A percentile compares a stretch with the other conserved stretches of the same genome.
phyloP scores from a whole-genome alignment of 345 rosid genomes.

The Psidium guajava region DNA sequence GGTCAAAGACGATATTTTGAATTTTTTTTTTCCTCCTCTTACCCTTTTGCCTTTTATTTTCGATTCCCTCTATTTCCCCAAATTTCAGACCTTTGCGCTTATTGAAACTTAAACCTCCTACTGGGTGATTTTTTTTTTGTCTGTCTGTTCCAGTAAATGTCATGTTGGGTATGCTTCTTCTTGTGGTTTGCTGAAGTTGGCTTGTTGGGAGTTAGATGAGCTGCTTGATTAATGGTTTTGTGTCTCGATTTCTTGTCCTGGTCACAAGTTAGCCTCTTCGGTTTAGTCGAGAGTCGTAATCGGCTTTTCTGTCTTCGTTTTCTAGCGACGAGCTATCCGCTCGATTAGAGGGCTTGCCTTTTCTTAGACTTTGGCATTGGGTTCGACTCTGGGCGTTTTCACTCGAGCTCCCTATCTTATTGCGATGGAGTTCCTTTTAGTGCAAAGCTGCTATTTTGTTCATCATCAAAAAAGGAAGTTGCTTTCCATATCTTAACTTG shows the following conservation, averaged over 20 bases:
- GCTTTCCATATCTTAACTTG: neutral
- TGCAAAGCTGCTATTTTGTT: neutral
- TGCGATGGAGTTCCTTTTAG: neutral
- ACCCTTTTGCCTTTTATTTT: neutral
- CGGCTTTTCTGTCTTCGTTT: neutral
- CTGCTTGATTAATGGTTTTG: neutral
- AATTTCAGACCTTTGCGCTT: neutral
- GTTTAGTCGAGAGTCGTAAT: neutral
- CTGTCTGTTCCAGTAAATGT: neutral
- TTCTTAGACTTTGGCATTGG: neutral
- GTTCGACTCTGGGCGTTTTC: neutral
- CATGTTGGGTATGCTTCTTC: neutral
- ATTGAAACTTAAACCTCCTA: neutral
- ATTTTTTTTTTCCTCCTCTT: neutral
- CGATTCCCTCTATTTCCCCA: neutral
- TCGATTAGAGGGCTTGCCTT: neutral
- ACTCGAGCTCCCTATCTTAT: neutral
- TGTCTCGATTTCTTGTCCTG: neutral
- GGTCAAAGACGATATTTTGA: constrained; percentile 23
- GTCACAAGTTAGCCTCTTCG: neutral
- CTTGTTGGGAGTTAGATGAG: neutral
- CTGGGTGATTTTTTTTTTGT: neutral
- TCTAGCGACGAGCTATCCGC: neutral
- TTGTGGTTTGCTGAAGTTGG: neutral
- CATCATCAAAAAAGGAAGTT: neutral